phyloP scores from a whole-genome alignment of 176 grass and related monocot genomes.

The Elaeis guineensis region DNA sequence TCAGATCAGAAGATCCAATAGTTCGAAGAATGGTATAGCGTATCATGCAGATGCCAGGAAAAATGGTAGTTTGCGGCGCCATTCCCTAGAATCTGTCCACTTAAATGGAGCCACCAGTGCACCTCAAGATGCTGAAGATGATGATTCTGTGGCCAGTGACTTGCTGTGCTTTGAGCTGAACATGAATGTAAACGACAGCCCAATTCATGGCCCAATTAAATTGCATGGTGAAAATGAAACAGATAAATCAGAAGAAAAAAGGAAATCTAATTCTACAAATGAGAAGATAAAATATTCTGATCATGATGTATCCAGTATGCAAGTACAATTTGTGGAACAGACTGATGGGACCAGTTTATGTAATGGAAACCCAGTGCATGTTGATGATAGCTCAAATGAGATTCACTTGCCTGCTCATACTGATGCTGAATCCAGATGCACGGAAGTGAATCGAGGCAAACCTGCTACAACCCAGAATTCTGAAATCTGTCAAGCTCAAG shows the following conservation, averaged over 20 bases:
- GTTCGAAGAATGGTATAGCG: constrained; percentile 14
- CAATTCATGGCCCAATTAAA: constrained; percentile 24
- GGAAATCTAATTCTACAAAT: constrained; percentile 1
- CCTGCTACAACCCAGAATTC: constrained; percentile 35
- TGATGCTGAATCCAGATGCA: constrained; percentile 6
- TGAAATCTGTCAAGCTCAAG: constrained; percentile 18
- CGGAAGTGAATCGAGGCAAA: constrained; percentile 23
- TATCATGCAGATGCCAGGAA: not conserved
- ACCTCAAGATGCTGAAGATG: constrained; percentile 74
- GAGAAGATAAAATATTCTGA: constrained; percentile 44
- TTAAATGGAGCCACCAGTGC: constrained; percentile 80
- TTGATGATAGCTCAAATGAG: constrained; percentile 12
- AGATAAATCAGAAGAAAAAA: constrained; percentile 38
- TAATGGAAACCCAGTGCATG: constrained; percentile 22
- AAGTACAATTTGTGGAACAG: constrained; percentile 7
- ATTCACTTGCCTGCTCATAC: constrained; percentile 5
- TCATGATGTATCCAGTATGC: constrained; percentile 26
- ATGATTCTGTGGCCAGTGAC: constrained; percentile 70
- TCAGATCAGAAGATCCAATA: constrained; percentile 34
- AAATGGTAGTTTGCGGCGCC: constrained; percentile 50
- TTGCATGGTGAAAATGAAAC: constrained; percentile 18
- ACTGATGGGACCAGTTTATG: constrained; percentile 18
- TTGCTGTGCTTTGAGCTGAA: constrained; percentile 90
- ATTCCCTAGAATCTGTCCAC: constrained; percentile 81
- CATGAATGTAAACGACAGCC: constrained; percentile 28